Conservation (phyloP, 352 stramenopile species). For the Pseudoperonospora humuli region DNA sequence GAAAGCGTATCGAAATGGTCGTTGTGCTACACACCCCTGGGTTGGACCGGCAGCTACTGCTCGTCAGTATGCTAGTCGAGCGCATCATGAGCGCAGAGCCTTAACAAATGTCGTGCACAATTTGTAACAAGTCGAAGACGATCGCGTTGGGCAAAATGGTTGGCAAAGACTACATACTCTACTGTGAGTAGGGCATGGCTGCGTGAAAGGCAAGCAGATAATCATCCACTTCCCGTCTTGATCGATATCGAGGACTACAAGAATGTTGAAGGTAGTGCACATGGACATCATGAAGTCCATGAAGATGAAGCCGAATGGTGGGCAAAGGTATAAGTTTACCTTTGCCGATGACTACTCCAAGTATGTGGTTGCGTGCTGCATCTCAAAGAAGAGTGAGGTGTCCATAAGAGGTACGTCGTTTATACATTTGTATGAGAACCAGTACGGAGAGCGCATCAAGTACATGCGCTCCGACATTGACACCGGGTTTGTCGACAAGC, state of each 20-base stretch:
- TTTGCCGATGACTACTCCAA: not conserved
- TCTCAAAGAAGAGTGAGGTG: too few species aligned
- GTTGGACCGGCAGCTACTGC: conserved; percentile 11
- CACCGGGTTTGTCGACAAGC: conserved; percentile 21
- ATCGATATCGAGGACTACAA: conserved; percentile 2
- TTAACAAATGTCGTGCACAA: not conserved
- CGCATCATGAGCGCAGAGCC: conserved; percentile 11
- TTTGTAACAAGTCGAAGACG: conserved; percentile 5
- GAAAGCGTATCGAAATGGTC: too few species aligned
- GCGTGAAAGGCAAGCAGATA: too few species aligned
- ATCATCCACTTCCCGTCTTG: conserved; percentile 4
- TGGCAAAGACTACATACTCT: conserved; percentile 12
- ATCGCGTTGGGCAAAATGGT: conserved; percentile 9
- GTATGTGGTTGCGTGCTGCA: not conserved
- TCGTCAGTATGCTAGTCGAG: conserved; percentile 6
- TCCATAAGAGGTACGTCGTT: too few species aligned
- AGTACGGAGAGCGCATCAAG: conserved; percentile 13
- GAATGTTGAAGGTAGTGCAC: conserved; percentile 1
- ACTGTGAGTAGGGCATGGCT: too few species aligned
- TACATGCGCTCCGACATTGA: conserved; percentile 24
- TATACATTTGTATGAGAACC: conserved; percentile 5
- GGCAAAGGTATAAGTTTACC: conserved; percentile 2
- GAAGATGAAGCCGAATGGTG: conserved; percentile 7
- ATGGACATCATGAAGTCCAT: conserved; percentile 12
- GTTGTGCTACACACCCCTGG: too few species aligned